Base-by-base conservation (phyloP, 768 basidiomycete genomes). In the Boletus rubropictus region DNA sequence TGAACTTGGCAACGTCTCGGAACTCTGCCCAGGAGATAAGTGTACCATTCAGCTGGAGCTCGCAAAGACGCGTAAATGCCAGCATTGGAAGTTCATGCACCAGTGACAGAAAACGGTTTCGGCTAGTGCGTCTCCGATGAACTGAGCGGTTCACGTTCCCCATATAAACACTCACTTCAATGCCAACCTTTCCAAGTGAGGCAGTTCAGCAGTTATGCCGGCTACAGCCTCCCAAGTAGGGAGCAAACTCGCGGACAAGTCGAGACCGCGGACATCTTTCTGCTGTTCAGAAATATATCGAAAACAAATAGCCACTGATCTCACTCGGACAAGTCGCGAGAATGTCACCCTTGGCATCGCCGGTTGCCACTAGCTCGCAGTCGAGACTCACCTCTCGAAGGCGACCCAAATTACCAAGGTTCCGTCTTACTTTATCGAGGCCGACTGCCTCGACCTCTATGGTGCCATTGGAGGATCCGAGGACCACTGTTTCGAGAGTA, bases 361-460 rank as follows among this genome's bases (percentile, higher is more conserved):
- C 74, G 34, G 69, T 59, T 39, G 79, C 75, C 11, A 95, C 81
- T 45, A 70, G 63, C 51, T 83, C 78, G 55, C 72, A 74, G 59
- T 94, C 88, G 24, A 96, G 70, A 49, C 93, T 92, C 43, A 86
- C 79, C 62, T 92, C 86, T 44, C 80, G 79, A 41, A 98, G 71
- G 15, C 73, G 73, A 39, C 76, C 74, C 17, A 97, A 66, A 44
- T 79, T 69, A 5, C 84, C 71, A 22, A 95, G 74, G 38, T 84
- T 86, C 22, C 70, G 68, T 58, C 86, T 76, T 47, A 96, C 80
- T 61, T 84, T 89, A 59, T 89, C 84, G 22, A 96, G 70, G 37
- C 80, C 76, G 4, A 92, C 86, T 4, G 89, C 91, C 64, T 94
- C 87, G 11, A 98, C 89, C 53, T 85, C 72, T 54, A 98, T 93